Base-by-base conservation (phyloP, 441 rosid genomes). In the Breynia disticha region DNA sequence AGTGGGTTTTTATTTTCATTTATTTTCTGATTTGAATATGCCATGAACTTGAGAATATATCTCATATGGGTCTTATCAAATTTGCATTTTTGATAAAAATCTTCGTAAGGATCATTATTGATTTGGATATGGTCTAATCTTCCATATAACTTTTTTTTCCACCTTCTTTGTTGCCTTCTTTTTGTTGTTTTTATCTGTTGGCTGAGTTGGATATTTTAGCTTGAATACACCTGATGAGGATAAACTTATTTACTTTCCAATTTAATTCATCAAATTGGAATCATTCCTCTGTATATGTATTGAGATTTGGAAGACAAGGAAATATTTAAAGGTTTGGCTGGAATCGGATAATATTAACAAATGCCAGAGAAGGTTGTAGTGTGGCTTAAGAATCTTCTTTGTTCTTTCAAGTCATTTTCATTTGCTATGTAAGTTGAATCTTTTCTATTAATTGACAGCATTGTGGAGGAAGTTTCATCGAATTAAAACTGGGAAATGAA, bases 281-380 rank as follows among this genome's bases (percentile, higher is more conserved):
- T 35, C 49, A n/a, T n/a, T n/a, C n/a, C 44, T 39, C 3, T 42
- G 22, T 37, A 35, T 16, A 18, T 24, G 38, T 11, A 17, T 10
- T 35, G 52, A 62, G 32, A 41, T 11, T 46, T 43, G 65, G 67
- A 62, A 67, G 77, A 61, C 66, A 62, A 72, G 20, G 54, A 60
- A 60, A n/a, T 53, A 46, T 44, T 62, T 37, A 59, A 54, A 65
- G 54, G 50, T 44, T 58, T 52, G 0, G 48, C 38, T 69, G 70
- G 54, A 70, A 52, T 28, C 44, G 18, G 55, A 46, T 60, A 22
- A 47, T 51, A 56, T 7, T 35, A 50, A 52, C 51, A 67, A 61
- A 56, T 43, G 57, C 50, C 49, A 35, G 17, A 7, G 53, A 54
- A 51, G 46, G 19, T 54, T 45, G 15, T 37, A 50, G 22, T 57